Evolutionary conservation across 495 filamentous ascomycete genomes (phyloP), one percentile per base, ranked within the genome.

Genomic region (Daldinia concentrica): DNA sequence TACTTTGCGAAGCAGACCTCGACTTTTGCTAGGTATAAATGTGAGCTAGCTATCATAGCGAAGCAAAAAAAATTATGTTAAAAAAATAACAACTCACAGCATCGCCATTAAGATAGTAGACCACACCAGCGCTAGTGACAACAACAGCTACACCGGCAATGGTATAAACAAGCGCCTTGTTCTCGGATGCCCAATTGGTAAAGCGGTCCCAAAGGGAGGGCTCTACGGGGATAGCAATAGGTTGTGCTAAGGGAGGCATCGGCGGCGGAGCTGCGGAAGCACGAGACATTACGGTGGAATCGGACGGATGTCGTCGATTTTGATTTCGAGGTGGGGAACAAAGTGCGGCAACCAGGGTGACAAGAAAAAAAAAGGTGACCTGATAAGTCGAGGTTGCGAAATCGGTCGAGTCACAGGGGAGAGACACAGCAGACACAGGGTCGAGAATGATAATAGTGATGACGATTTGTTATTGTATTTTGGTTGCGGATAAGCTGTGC

Each of bases 101-200:
- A 59, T 83, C 80, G 55, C 78, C 77, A 65, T 81, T 86, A 57
- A 97, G 83, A 78, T 97, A 97, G 83, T 98, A 98, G 74, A 95
- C 90, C 19, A 91, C 92, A 72, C 94, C 95, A 27, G 93, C 96
- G 67, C 90, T 90, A 29, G 92, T 94, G 64, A 94, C 92, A 29
- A 98, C 93, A 32, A 98, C 89, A 50, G 94, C 93, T 29, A 97
- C 91, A 79, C 95, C 95, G 63, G 93, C 93, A 82, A 98, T 92
- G 69, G 96, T 97, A 80, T 97, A 99, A 41, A 97, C 95, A 52
- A 94, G 84, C 43, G 91, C 92, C 82, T 97, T 99, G 79, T 99
- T 91, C 75, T 98, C 95, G 0, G 94, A 93, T 26, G 91, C 93
- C 93, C 95, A 99, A 80, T 87, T 91, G 69, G 93, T 91, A 76